Evolutionary conservation across 768 basidiomycete genomes (phyloP).

Genomic region (Boletus rubroflammeus): DNA sequence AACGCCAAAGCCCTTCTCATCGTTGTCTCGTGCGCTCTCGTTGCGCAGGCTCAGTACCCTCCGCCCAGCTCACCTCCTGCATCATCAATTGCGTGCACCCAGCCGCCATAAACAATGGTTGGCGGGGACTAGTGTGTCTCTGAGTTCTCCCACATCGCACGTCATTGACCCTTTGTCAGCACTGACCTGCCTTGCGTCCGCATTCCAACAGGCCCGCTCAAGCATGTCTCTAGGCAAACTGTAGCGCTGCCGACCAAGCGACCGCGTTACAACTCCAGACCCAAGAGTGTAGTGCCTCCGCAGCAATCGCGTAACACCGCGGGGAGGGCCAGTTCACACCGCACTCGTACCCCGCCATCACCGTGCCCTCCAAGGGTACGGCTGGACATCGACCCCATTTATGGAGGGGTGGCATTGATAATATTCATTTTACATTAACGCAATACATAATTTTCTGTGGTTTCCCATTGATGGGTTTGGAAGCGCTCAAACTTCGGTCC

Average conservation of each 20-base stretch:
- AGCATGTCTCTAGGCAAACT: constrained; percentile 34
- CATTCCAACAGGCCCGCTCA: constrained; percentile 35
- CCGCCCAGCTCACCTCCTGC: constrained; percentile 4
- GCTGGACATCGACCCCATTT: neutral
- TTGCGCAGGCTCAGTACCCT: constrained; percentile 15
- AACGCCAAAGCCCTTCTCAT: constrained; percentile 17
- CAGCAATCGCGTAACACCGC: neutral
- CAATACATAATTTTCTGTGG: neutral
- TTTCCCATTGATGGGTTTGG: neutral
- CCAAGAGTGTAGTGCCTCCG: constrained; percentile 25
- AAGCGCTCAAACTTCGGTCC: neutral
- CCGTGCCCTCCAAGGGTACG: neutral
- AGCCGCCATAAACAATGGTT: constrained; percentile 2
- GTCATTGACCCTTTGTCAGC: constrained; percentile 21
- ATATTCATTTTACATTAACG: no score
- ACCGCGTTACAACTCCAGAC: constrained; percentile 32
- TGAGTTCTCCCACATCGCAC: neutral
- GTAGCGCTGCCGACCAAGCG: constrained; percentile 29
- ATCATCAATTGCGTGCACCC: constrained; percentile 6
- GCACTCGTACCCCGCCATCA: neutral
- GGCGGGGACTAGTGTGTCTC: constrained; percentile 18
- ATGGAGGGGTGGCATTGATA: no score
- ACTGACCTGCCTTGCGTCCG: constrained; percentile 32
- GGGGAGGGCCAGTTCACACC: neutral
- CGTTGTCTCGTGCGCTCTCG: constrained; percentile 13